These are phyloP conservation scores for Coemansia sp. DNA, from an alignment of 192 early-diverging fungal species.

Conservation along the genomic window DNA sequence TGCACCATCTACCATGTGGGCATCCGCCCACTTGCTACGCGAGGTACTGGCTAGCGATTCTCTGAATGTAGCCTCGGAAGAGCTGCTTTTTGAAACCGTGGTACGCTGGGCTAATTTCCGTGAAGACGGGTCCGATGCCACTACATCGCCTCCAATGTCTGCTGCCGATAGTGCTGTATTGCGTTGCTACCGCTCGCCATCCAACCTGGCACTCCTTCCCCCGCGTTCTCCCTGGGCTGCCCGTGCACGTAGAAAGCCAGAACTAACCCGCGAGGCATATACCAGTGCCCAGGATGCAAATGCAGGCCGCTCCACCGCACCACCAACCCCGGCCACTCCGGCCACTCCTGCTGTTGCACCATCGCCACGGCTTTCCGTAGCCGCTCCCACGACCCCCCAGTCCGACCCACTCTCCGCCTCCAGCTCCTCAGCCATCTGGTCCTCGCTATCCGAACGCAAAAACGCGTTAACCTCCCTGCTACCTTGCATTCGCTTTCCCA, in stretches of 20 bases:
- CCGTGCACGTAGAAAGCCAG: constrained; percentile 20
- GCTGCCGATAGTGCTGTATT: constrained; percentile 37
- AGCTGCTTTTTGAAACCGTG: constrained; percentile 39
- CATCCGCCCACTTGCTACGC: constrained; percentile 33
- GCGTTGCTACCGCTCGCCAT: constrained; percentile 42
- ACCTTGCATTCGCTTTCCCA: constrained; percentile 42
- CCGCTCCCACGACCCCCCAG: constrained; percentile 5
- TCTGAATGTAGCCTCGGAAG: constrained; percentile 39
- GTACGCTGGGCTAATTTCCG: constrained; percentile 38
- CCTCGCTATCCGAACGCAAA: constrained; percentile 26
- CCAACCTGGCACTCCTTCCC: constrained; percentile 29
- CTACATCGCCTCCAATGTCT: constrained; percentile 5
- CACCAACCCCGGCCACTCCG: neutral
- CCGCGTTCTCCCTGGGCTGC: constrained; percentile 28
- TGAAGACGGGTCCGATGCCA: constrained; percentile 19
- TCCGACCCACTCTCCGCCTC: constrained; percentile 1
- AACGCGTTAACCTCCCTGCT: constrained; percentile 26
- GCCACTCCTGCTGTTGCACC: neutral
- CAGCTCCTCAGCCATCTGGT: constrained; percentile 8
- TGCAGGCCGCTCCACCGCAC: neutral
- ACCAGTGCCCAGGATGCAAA: constrained; percentile 7
- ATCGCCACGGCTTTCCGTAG: constrained; percentile 20
- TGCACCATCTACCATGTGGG: constrained; percentile 28
- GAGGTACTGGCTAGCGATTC: constrained; percentile 37
- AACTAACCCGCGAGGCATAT: constrained; percentile 39